Evolutionary conservation across 2,329 filamentous ascomycete genomes (phyloP), one percentile per base, ranked within the genome.

Genomic region (Neurospora sp.): DNA sequence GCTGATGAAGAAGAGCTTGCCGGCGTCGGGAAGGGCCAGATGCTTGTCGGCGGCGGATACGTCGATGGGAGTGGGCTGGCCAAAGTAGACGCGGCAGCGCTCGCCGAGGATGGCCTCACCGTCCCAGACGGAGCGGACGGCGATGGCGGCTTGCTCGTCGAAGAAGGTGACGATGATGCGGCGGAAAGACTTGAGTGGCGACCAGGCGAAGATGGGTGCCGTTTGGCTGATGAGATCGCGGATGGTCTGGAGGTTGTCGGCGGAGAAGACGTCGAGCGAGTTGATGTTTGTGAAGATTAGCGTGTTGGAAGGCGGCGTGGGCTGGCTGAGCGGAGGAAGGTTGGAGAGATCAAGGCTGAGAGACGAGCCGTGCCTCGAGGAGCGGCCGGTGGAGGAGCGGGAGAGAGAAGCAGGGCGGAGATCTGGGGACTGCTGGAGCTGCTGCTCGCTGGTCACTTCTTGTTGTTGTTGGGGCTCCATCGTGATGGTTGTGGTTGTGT

Each of bases 221-320:
- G 89, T 88, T 67, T 86, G 80, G 76, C 87, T 83, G 79, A 96
- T 89, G 71, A 93, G 87, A 69, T 89, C 85, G 78, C 89, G 90
- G 76, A 95, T 91, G 72, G 86, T 88, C 76, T 91, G 87, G 71
- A 95, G 85, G 80, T 93, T 93, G 72, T 90, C 86, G 19, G 91
- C 84, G 71, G 87, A 84, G 84, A 95, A 96, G 82, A 93, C 89
- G 76, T 91, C 89, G 71, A 85, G 81, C 74, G 92, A 87, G 77
- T 89, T 83, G 71, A 96, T 87, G 82, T 93, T 93, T 76, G 92
- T 96, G 78, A 96, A 90, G 77, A 96, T 88, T 70, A 96, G 89
- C 0, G 92, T 96, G 83, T 96, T 96, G 74, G 90, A 91, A 6
- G 91, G 90, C 69, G 90, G 87, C 36, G 91, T 89, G n/a, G 92